Conservation (phyloP, 768 basidiomycete genomes). For the Suillus brevipes region DNA sequence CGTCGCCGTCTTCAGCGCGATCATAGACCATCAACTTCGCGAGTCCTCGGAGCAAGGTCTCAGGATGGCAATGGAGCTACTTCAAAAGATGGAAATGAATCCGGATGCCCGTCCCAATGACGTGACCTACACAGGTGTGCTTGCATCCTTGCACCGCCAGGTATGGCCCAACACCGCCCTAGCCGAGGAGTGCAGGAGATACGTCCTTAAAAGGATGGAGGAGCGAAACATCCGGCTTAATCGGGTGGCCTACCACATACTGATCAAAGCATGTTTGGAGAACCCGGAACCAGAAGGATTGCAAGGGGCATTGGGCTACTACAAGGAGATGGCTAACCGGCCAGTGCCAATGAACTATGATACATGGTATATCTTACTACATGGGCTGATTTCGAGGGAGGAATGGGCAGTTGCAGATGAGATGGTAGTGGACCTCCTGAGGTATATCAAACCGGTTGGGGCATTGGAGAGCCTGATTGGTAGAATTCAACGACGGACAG, state of each 20-base stretch:
- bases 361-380: constrained; percentile 78
- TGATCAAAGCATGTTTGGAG: constrained; percentile 67
- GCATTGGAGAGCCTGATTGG: constrained; percentile 50
- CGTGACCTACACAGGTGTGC: constrained; percentile 81
- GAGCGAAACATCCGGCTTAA: constrained; percentile 53
- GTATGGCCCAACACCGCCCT: constrained; percentile 46
- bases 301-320: constrained; percentile 55
- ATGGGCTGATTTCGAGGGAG: constrained; percentile 55
- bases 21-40: constrained; percentile 74
- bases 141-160: constrained; percentile 70
- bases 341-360: constrained; percentile 52
- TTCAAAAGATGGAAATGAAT: constrained; percentile 73
- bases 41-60: constrained; percentile 55
- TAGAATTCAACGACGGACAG: constrained; percentile 44
- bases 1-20: constrained; percentile 72
- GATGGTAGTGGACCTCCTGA: constrained; percentile 61
- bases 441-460: constrained; percentile 45
- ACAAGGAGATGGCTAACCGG: constrained; percentile 57
- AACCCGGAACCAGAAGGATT: constrained; percentile 51
- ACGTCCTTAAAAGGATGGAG: constrained; percentile 62
- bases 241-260: constrained; percentile 71
- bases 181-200: constrained; percentile 46
- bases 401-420: constrained; percentile 63
- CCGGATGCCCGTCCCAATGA: constrained; percentile 59
- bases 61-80: constrained; percentile 62